Conservation (phyloP, 495 filamentous ascomycete genomes). For the Parathielavia hyrcaniae region DNA sequence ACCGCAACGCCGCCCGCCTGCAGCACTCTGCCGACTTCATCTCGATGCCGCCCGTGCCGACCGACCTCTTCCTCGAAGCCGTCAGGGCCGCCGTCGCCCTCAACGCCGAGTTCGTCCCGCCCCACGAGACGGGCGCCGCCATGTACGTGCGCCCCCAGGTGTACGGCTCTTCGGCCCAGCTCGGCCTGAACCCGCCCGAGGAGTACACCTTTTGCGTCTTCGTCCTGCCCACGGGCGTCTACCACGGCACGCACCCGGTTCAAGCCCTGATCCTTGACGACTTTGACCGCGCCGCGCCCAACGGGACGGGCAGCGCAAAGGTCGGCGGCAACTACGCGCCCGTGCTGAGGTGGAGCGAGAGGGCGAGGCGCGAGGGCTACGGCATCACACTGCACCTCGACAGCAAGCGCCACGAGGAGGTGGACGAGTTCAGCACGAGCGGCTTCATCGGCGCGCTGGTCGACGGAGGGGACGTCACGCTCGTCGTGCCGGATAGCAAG, state of each 20-base stretch:
- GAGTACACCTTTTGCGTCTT: conserved; percentile 85
- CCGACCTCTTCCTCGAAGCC: conserved; percentile 62
- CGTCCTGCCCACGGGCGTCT: conserved; percentile 80
- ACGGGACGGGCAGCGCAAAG: conserved; percentile 68
- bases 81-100: conserved; percentile 72
- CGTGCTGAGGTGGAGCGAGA: conserved; percentile 72
- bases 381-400: conserved; percentile 86
- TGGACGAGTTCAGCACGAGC: conserved; percentile 87
- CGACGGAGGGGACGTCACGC: conserved; percentile 52
- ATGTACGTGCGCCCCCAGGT: conserved; percentile 85
- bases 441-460: conserved; percentile 73
- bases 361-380: conserved; percentile 62
- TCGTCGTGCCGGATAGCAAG: conserved; percentile 73
- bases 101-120: conserved; percentile 85
- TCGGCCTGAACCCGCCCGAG: conserved; percentile 75
- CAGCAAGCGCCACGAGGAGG: conserved; percentile 65
- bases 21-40: conserved; percentile 69
- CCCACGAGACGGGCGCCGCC: conserved; percentile 72
- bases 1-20: conserved; percentile 74
- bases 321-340: conserved; percentile 79
- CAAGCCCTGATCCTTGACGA: conserved; percentile 70
- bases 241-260: conserved; percentile 78
- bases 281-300: conserved; percentile 68
- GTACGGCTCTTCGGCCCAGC: conserved; percentile 75
- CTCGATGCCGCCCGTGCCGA: conserved; percentile 69